Evolutionary conservation across 2,329 filamentous ascomycete genomes (phyloP), one percentile per base, ranked within the genome.

Genomic region (Podosphaera leucotricha): DNA sequence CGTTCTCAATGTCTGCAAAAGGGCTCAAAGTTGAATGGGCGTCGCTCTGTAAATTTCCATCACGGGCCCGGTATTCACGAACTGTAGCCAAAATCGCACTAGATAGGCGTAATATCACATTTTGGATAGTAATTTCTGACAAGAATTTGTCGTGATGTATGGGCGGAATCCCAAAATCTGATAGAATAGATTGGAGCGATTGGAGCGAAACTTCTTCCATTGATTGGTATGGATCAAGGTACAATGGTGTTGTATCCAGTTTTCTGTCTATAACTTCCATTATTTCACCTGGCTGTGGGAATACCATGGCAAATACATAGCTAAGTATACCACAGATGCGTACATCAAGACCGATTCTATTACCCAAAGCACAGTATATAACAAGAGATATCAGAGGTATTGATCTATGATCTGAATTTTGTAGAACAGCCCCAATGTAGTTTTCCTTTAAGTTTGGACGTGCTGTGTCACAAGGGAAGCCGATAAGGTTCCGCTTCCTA

Each of bases 381-480:
- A 78, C 79, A 45, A 79, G 79, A 1, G 84, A 90, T 48, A 94
- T 79, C 43, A 94, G 68, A 1, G 87, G 90, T 7, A 94, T 67
- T 1, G 85, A 87, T 22, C 81, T 76, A 54, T 92, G 84, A 0
- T 71, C 68, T 6, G 71, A 62, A 42, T 80, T 75, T 30, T 73
- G 75, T 38, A 95, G 65, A 3, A 81, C 83, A 48, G 92, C 67
- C 8, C 84, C 84, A 45, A 98, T 75, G 53, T 93, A 81, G 53
- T 82, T 92, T 60, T 95, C 92, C 48, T 81, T 74, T 46, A 95
- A 62, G 46, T 79, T 77, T 52, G 83, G 75, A 57, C 90, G 94
- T 44, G 78, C 72, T 37, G 64, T 58, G 6, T 74, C 71, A 3
- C 66, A 64, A n/a, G 73, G 62, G 46, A 84, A 70, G 38, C 85